Percentiles rank a stretch among this genome's conserved stretches.
phyloP scores from a whole-genome alignment of 768 basidiomycete species.

The Psilocybe cubensis region DNA sequence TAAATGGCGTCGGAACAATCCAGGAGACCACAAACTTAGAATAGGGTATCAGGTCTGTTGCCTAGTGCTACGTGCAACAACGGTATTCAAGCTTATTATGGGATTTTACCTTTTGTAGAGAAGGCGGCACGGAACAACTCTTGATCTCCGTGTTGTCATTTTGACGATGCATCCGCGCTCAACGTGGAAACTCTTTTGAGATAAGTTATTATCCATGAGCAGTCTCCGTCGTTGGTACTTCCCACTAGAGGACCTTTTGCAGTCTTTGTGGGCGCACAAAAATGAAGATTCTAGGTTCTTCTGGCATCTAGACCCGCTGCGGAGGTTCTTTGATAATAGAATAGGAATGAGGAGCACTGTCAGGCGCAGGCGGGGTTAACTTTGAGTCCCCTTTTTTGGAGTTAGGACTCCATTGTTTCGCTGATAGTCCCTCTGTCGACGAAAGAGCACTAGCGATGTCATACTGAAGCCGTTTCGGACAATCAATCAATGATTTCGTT shows the following conservation, averaged over 20 bases:
- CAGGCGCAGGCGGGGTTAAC: no score
- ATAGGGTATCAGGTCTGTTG: not conserved
- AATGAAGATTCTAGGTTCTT: not conserved
- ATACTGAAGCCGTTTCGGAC: no score
- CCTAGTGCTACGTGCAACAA: not conserved
- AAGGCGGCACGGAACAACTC: not conserved
- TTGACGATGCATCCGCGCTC: not conserved
- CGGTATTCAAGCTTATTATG: not conserved
- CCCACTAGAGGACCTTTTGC: not conserved
- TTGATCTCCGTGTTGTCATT: not conserved
- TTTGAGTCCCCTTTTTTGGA: no score
- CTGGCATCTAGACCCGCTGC: not conserved
- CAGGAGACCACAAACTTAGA: no score
- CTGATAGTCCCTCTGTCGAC: no score
- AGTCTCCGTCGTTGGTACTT: no score
- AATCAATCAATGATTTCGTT: no score
- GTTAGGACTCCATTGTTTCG: no score
- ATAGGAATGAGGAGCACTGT: not conserved
- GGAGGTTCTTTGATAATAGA: not conserved
- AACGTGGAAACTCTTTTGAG: not conserved
- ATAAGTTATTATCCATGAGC: not conserved
- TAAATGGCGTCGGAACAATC: not conserved
- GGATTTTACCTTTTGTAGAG: not conserved
- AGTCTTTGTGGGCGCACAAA: not conserved
- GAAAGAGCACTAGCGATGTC: no score